A percentile compares a stretch with the other conserved stretches of the same genome.
phyloP scores from a whole-genome alignment of 257 asterid genomes.

The Solanum tarapatanum region DNA sequence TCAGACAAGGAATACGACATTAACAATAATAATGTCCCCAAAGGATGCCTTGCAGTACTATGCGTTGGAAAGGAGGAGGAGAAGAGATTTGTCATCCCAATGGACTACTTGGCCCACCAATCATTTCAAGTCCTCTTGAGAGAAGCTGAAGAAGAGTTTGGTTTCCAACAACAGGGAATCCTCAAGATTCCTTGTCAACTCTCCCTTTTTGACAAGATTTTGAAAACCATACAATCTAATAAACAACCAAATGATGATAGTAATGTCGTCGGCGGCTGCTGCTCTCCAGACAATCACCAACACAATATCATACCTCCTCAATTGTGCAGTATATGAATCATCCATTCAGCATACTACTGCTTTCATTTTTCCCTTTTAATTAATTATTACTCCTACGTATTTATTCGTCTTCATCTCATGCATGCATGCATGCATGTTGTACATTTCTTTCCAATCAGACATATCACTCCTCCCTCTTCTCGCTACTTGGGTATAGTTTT shows the following conservation, averaged over 20 bases:
- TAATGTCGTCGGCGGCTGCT: neutral
- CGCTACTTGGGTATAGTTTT: neutral
- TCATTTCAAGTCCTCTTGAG: conserved; percentile 46
- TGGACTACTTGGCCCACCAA: conserved; percentile 48
- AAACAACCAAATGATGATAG: neutral
- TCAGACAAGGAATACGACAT: conserved; percentile 21
- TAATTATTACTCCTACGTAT: neutral
- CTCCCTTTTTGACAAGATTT: conserved; percentile 35
- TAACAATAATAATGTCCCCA: conserved; percentile 26
- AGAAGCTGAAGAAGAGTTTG: conserved; percentile 83
- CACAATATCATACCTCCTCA: neutral
- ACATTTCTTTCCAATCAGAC: neutral
- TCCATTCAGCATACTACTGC: neutral
- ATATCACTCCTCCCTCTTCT: neutral
- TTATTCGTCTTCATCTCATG: neutral
- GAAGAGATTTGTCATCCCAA: conserved; percentile 63
- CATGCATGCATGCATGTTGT: neutral
- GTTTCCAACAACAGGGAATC: conserved; percentile 74
- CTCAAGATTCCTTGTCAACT: conserved; percentile 66
- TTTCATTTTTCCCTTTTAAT: neutral
- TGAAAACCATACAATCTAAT: conserved; percentile 33
- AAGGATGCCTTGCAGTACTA: conserved; percentile 59
- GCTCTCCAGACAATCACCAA: neutral
- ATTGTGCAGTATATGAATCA: neutral
- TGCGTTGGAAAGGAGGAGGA: conserved; percentile 59